Base-by-base conservation (phyloP, 352 stramenopile species). In the Peronosclerospora sorghi region DNA sequence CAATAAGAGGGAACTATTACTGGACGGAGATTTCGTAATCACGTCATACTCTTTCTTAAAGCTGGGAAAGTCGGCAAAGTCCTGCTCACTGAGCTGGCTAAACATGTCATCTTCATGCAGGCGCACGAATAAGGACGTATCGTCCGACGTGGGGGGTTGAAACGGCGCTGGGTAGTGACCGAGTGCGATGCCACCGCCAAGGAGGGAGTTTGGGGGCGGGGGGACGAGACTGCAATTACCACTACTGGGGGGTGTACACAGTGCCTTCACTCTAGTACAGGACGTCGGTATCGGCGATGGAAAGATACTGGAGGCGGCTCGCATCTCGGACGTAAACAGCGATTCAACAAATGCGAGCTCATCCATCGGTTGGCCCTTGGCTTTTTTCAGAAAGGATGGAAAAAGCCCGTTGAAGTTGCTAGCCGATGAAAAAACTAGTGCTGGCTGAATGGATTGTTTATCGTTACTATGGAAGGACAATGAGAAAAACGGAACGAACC, bases 301-400 rank as follows among this genome's bases (percentile, higher is more conserved):
- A 28, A 51, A 52, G 48, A 48, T 51, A 65, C 35, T 59, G 17
- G 43, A 45, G 26, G 19, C 32, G 1, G 20, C 18, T 15, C 62
- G 61, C 56, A 82, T 69, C 46, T 79, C 62, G 32, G 70, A 56
- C 19, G 61, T 39, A 24, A 79, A 75, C 8, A 83, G 59, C 51
- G 70, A 83, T 59, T 83, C 65, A 26, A 83, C 65, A 67, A 83
- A 83, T 68, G 70, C 66, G 48, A 65, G 54, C 51, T 78, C 70
- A 48, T 83, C 70, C 67, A 83, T 83, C 15, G 45, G 35, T 9
- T 14, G 9, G 29, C 24, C 14, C 18, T 0, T 13, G n/a, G 28
- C 28, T 34, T 13, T 2, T 4, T 18, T 19, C 30, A 34, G 28
- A n/a, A 13, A n/a, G 28, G 9, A 34, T 2, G 28, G 15, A 34